Conservation (phyloP, 1,284 basidiomycete genomes). For the Boletus smithii region DNA sequence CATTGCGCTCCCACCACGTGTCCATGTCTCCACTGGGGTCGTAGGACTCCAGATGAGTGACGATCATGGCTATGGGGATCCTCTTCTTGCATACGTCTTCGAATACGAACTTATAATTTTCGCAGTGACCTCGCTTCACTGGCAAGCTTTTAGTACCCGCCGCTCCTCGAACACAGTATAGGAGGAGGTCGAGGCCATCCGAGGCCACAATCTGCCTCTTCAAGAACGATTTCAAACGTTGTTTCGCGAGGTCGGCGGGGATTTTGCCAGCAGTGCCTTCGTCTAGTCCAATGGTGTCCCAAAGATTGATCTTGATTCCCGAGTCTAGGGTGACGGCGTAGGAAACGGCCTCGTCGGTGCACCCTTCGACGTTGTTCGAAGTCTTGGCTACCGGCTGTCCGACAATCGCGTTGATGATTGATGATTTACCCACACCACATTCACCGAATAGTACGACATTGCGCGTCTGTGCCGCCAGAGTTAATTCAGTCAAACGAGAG, state of each 20-base stretch:
- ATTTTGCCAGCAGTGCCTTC: slow-evolving; percentile 19
- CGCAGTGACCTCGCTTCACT: slow-evolving; percentile 14
- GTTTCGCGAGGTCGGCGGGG: slow-evolving; percentile 12
- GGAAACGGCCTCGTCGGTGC: slow-evolving; percentile 7
- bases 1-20: slow-evolving; percentile 19
- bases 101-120: slow-evolving; percentile 17
- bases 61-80: slow-evolving; percentile 22
- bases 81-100: slow-evolving; percentile 22
- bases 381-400: slow-evolving; percentile 14
- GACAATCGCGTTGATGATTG: slow-evolving; percentile 24
- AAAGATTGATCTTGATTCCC: slow-evolving; percentile 14
- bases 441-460: slow-evolving; percentile 29
- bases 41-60: slow-evolving; percentile 24
- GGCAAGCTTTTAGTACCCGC: slow-evolving; percentile 13
- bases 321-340: slow-evolving; percentile 12
- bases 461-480: slow-evolving; percentile 11
- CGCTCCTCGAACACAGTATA: slow-evolving; percentile 24
- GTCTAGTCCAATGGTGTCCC: slow-evolving; percentile 29
- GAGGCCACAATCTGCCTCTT: slow-evolving; percentile 12
- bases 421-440: slow-evolving; percentile 30
- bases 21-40: slow-evolving; percentile 20
- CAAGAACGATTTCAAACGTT: slow-evolving; percentile 19
- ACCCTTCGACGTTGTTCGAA: slow-evolving; percentile 17
- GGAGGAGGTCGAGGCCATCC: slow-evolving; percentile 24
- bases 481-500: neutral